A percentile compares a stretch with the other conserved stretches of the same genome.
phyloP scores from a whole-genome alignment of 371 early-diverging fungal genomes.

The Actinomortierella wolfii region DNA sequence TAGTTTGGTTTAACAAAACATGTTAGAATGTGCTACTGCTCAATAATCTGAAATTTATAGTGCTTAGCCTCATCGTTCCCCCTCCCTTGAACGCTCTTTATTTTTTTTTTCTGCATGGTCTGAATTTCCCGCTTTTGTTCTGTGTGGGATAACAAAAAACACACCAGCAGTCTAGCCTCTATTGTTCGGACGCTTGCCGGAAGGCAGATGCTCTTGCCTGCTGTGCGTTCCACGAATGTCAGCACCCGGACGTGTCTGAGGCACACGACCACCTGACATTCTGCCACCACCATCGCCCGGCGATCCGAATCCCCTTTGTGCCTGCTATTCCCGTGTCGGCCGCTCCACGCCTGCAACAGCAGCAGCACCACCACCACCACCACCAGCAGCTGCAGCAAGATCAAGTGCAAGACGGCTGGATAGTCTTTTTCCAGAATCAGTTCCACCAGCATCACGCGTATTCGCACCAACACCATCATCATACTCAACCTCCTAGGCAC shows the following conservation, averaged over 20 bases:
- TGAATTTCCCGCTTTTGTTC: background rate
- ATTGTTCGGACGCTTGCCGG: constrained; percentile 42
- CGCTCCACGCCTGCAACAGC: constrained; percentile 4
- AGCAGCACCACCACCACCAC: constrained; percentile 6
- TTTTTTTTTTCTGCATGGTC: no score
- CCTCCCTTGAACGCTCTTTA: no score
- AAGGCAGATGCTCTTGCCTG: constrained; percentile 43
- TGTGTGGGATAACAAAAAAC: no score
- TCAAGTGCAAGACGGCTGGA: no score
- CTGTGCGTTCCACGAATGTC: constrained; percentile 41
- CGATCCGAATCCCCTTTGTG: constrained; percentile 30
- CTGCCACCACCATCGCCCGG: constrained; percentile 43
- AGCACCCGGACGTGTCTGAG: constrained; percentile 26
- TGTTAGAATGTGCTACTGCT: no score
- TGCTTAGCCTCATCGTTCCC: no score
- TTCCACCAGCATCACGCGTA: no score
- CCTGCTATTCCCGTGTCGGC: constrained; percentile 7
- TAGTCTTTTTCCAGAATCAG: no score
- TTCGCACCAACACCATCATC: no score
- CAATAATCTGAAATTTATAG: no score
- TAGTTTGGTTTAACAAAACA: no score
- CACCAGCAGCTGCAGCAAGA: background rate
- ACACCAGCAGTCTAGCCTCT: constrained; percentile 39
- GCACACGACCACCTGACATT: constrained; percentile 39
- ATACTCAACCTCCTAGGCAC: no score